Evolutionary conservation across 164 flowering plant genomes (phyloP).

Genomic region (Magnolia kwangsiensis): DNA sequence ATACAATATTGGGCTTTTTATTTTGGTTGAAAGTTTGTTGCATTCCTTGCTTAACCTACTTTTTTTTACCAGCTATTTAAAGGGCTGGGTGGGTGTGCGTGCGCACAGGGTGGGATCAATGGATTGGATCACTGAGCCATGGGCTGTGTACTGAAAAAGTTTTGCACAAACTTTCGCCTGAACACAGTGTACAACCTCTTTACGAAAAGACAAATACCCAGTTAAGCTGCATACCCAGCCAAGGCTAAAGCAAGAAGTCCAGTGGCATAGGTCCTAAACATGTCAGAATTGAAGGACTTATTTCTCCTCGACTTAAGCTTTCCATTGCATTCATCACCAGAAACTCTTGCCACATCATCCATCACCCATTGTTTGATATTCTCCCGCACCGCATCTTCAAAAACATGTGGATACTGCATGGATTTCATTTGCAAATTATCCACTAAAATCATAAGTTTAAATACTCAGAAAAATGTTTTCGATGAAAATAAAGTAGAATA

Average conservation of each 20-base stretch:
- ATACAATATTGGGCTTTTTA: too few species aligned
- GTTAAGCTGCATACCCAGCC: conserved; percentile 51
- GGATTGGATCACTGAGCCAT: neutral
- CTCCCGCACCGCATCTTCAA: conserved; percentile 75
- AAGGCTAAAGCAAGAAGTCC: conserved; percentile 86
- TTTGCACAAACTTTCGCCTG: neutral
- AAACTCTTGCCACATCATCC: conserved; percentile 48
- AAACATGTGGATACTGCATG: conserved; percentile 83
- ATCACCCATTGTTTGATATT: conserved; percentile 79
- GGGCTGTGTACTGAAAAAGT: neutral
- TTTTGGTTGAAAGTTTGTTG: neutral
- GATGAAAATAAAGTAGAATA: neutral
- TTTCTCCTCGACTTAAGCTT: conserved; percentile 35
- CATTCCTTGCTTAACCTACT: neutral
- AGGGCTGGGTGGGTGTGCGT: neutral
- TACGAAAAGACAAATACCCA: neutral
- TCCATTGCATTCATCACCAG: conserved; percentile 40
- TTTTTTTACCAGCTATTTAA: neutral
- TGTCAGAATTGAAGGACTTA: conserved; percentile 68
- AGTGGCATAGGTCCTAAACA: conserved; percentile 82
- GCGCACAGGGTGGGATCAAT: neutral
- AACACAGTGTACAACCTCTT: neutral
- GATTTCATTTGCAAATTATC: conserved; percentile 13
- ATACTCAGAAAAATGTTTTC: neutral
- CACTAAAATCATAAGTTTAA: conserved; percentile 1